phyloP scores from a whole-genome alignment of 306 rosid species.

The Rosa lucieae region DNA sequence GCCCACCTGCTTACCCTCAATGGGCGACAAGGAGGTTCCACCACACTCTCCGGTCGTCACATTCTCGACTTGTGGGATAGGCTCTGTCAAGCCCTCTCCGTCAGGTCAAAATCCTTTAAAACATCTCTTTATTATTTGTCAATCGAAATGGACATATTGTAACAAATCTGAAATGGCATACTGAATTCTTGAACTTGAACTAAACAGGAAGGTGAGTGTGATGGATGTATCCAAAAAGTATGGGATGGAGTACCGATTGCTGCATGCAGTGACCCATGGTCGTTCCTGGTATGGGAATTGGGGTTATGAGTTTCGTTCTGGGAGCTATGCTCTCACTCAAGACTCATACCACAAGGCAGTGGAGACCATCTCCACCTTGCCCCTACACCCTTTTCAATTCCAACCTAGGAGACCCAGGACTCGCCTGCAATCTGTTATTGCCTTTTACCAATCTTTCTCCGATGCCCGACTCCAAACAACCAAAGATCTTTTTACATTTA shows the following conservation, averaged over 20 bases:
- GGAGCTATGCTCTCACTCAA: slow-evolving; percentile 68
- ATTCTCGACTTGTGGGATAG: slow-evolving; percentile 73
- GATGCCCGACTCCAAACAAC: slow-evolving; percentile 41
- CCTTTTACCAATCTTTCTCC: slow-evolving; percentile 57
- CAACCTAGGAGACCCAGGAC: slow-evolving; percentile 40
- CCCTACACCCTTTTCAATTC: slow-evolving; percentile 44
- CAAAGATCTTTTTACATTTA: slow-evolving; percentile 58
- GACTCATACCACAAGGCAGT: slow-evolving; percentile 54
- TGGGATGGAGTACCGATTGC: slow-evolving; percentile 60
- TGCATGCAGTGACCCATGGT: slow-evolving; percentile 54
- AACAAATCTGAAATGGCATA: background rate
- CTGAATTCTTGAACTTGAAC: background rate
- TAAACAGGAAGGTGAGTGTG: slow-evolving; percentile 64
- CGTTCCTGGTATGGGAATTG: slow-evolving; percentile 72
- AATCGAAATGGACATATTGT: background rate
- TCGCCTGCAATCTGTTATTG: slow-evolving; percentile 49
- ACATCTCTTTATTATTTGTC: background rate
- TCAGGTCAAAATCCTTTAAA: slow-evolving; percentile 37
- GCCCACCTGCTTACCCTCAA: slow-evolving; percentile 67
- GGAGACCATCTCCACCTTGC: slow-evolving; percentile 38
- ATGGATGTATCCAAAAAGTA: slow-evolving; percentile 75
- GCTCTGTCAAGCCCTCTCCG: slow-evolving; percentile 52
- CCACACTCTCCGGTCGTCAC: slow-evolving; percentile 49
- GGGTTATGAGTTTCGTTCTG: slow-evolving; percentile 72
- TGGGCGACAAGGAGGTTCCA: slow-evolving; percentile 68